These are phyloP conservation scores for Cylindrotheca fusiformis DNA, from an alignment of 108 stramenopile species.

Conservation along the genomic window DNA sequence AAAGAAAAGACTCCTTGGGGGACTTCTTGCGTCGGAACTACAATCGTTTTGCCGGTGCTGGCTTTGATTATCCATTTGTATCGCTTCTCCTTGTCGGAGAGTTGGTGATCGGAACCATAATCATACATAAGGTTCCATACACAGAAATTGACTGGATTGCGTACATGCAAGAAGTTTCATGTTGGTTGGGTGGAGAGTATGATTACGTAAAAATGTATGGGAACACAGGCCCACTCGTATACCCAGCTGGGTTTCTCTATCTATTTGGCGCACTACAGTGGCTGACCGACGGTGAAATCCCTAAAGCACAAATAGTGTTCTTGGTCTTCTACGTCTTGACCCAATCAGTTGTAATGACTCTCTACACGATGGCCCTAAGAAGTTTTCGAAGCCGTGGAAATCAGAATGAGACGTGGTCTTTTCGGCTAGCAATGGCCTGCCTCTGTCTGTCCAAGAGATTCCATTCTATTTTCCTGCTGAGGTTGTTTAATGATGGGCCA, in stretches of 20 bases:
- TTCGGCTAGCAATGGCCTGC: slow-evolving; percentile 68
- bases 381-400: slow-evolving; percentile 14
- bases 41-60: slow-evolving; percentile 28
- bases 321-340: slow-evolving; percentile 71
- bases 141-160: slow-evolving; percentile 99
- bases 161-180: slow-evolving; percentile 96
- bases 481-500: slow-evolving; percentile 97
- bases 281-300: slow-evolving; percentile 69
- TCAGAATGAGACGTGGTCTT: slow-evolving; percentile 39
- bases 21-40: slow-evolving; percentile 18
- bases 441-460: slow-evolving; percentile 86
- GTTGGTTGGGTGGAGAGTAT: slow-evolving; percentile 71
- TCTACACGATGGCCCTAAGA: slow-evolving; percentile 62
- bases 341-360: slow-evolving; percentile 54
- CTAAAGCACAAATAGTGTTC: slow-evolving; percentile 82
- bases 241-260: slow-evolving; percentile 97
- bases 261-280: slow-evolving; percentile 72
- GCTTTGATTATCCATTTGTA: slow-evolving; percentile 45
- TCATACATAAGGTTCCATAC: slow-evolving; percentile 79
- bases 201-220: slow-evolving; percentile 91
- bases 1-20: background rate
- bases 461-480: slow-evolving; percentile 94
- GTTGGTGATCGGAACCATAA: slow-evolving; percentile 46
- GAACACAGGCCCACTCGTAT: slow-evolving; percentile 94
- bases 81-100: slow-evolving; percentile 46